Evolutionary conservation across 352 stramenopile genomes (phyloP), one percentile per base, ranked within the genome.

Genomic region (Phytophthora litchii): DNA sequence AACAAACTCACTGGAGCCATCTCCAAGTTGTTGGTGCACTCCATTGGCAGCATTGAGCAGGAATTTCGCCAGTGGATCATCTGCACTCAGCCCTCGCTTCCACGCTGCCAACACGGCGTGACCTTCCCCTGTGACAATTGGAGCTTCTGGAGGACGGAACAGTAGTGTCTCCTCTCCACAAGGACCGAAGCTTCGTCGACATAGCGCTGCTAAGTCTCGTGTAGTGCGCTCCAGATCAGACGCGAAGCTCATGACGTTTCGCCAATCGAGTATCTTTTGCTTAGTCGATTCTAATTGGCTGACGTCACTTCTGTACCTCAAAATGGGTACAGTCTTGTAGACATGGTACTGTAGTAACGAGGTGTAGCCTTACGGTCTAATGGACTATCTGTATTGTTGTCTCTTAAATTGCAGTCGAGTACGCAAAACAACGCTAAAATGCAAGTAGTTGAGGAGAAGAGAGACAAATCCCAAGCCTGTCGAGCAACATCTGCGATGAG

Each of bases 1-100:
- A 36, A 92, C 64, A 44, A 92, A 87, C 58, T 83, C 66, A 12
- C 57, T 84, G 5, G 70, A 68, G 1, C 76, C 80, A 20, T 94
- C 84, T 0, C 82, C 84, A 1, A 72, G 31, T 46, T 86, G 72
- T 4, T 61, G 50, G 29, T 89, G 76, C 13, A 94, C 54, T 0
- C 72, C 72, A 27, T 86, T 64, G 8, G 63, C 77, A 9, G 76
- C 73, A 43, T 79, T 45, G 11, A 93, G 50, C 9, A 91, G 46
- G 44, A 86, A 71, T 19, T 27, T 68, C 12, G 75, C 64, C 11
- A 91, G 67, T 40, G 54, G 63, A 50, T 69, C 47, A 14, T 43
- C 12, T 46, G 25, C 57, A 41, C 46, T 36, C 10, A 70, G n/a
- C 0, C 71, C 61, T 27, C 67, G 49, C 10, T 67, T 74, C 67